A percentile compares a stretch with the other conserved stretches of the same genome.
Evolutionary conservation across 2,329 filamentous ascomycete species (phyloP).

Genomic region (Fusarium haematococcum): DNA sequence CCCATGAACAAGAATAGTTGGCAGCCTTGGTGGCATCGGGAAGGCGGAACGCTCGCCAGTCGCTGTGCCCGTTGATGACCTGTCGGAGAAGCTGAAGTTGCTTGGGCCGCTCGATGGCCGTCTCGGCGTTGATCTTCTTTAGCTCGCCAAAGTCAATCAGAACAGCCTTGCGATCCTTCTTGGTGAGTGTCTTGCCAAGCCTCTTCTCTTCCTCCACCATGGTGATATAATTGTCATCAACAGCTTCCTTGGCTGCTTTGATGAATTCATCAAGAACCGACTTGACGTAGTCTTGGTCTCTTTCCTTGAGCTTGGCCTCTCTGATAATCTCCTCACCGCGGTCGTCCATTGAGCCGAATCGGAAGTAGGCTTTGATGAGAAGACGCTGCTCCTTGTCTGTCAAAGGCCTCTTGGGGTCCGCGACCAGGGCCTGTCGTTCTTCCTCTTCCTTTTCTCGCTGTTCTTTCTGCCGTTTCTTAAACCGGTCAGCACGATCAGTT

Average conservation of each 20-base stretch:
- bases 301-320: constrained; percentile 85
- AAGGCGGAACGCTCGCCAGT: constrained; percentile 85
- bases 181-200: constrained; percentile 84
- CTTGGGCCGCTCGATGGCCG: constrained; percentile 88
- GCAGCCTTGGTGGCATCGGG: constrained; percentile 93
- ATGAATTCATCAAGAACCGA: constrained; percentile 82
- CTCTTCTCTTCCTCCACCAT: constrained; percentile 86
- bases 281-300: constrained; percentile 84
- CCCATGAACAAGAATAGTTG: constrained; percentile 92
- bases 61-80: constrained; percentile 73
- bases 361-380: constrained; percentile 88
- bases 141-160: constrained; percentile 94
- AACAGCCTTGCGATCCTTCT: constrained; percentile 98
- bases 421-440: constrained; percentile 77
- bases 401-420: constrained; percentile 89
- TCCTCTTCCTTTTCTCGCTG: constrained; percentile 74
- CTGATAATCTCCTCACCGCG: constrained; percentile 87
- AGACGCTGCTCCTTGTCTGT: constrained; percentile 94
- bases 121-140: constrained; percentile 96
- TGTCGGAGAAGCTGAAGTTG: constrained; percentile 88
- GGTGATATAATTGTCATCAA: constrained; percentile 75
- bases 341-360: constrained; percentile 91
- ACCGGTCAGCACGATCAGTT: constrained; percentile 72
- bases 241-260: constrained; percentile 65
- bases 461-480: constrained; percentile 75